Conservation (phyloP, 2,329 filamentous ascomycete species). For the Colletotrichum nymphaeae region DNA sequence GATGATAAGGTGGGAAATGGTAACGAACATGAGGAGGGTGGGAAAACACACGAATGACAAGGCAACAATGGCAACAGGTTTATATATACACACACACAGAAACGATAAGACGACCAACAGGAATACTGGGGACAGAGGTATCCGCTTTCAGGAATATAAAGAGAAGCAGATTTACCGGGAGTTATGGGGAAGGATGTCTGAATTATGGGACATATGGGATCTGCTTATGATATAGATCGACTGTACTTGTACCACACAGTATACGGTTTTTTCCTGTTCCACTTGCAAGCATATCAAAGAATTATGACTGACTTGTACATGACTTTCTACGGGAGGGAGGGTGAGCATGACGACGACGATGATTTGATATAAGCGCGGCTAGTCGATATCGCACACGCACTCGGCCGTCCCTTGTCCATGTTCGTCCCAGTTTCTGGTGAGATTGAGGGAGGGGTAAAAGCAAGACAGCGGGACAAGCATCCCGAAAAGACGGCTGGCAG, state of each 20-base stretch:
- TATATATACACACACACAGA: background rate
- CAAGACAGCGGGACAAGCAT: no score
- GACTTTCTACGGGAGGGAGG: no score
- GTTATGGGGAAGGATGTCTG: background rate
- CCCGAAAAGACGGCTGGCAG: background rate
- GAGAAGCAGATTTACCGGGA: background rate
- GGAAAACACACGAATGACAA: background rate
- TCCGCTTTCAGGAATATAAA: background rate
- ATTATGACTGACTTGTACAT: background rate
- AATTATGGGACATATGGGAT: background rate
- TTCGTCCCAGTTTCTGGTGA: background rate
- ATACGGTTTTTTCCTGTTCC: background rate
- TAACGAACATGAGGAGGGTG: background rate
- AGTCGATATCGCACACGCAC: background rate
- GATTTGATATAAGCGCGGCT: background rate
- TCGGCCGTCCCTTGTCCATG: background rate
- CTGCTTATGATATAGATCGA: background rate
- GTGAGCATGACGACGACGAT: background rate
- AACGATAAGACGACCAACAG: background rate
- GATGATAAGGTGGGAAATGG: background rate
- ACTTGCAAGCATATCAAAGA: background rate
- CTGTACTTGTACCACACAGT: background rate
- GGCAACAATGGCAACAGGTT: background rate
- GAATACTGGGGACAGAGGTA: background rate
- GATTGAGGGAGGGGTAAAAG: background rate